Evolutionary conservation across 495 filamentous ascomycete genomes (phyloP), one percentile per base, ranked within the genome.

Genomic region (Neurospora cerealis): DNA sequence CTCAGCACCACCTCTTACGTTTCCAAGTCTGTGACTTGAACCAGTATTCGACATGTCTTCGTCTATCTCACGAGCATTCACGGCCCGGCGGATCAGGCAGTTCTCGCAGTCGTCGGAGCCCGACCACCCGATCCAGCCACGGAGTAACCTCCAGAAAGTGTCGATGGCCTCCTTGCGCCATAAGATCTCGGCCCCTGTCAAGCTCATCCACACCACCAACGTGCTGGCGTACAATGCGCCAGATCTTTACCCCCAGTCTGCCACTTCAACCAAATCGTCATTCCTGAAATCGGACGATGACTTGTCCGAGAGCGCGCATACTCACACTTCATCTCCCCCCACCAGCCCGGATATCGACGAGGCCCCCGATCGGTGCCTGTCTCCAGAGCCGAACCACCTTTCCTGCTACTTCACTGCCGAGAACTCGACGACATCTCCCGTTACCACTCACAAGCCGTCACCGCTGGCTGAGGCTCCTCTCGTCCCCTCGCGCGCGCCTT

Each of bases 211-310:
- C 24, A 97, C 96, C 5, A 98, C 96, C 73, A 99, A 98, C 81
- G 93, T 95, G 90, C 90, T 97, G 21, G 92, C 93, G 21, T 97
- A 96, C 86, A 94, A 95, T 78, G 94, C 96, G 13, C 96, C 96
- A 36, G 91, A 94, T 79, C 87, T 93, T 75, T 87, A 84, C 76
- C 88, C 86, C 72, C 79, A 85, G 74, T 81, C 85, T 37, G 83
- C 87, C 0, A 86, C 88, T 1, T 90, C 91, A 0, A 80, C 87
- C 34, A 88, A 86, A 8, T 79, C 87, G 40, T 90, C 89, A 34
- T 83, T 83, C 42, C 54, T 34, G 13, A 87, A 90, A 75, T 85
- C 82, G 32, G 83, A 85, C 71, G 81, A 83, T 38, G 90, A 92
- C 69, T 75, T 82, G 69, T 91, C 88, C 5, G 91, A 93, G 72